Conservation (phyloP, 2,329 filamentous ascomycete species). For the Alternaria sp. region DNA sequence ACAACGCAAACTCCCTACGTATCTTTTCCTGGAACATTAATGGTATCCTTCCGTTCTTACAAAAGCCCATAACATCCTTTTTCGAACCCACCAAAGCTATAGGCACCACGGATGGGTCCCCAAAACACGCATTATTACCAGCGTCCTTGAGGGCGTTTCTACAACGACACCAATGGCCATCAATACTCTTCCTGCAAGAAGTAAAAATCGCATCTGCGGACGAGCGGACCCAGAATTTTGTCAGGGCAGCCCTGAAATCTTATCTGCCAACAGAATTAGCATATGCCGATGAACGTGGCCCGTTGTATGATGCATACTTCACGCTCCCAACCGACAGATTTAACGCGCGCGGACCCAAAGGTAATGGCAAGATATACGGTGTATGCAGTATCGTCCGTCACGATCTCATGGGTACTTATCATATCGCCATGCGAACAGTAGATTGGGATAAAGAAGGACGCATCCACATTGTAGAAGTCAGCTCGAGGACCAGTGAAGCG, state of each 20-base stretch:
- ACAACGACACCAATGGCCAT: slow-evolving; percentile 55
- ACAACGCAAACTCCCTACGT: slow-evolving; percentile 31
- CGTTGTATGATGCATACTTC: slow-evolving; percentile 56
- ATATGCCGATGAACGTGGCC: slow-evolving; percentile 23
- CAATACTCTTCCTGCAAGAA: slow-evolving; percentile 59
- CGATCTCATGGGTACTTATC: slow-evolving; percentile 47
- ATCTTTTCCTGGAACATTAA: slow-evolving; percentile 61
- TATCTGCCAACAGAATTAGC: slow-evolving; percentile 2
- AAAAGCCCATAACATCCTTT: slow-evolving; percentile 53
- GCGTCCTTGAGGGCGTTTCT: slow-evolving; percentile 54
- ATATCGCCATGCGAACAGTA: slow-evolving; percentile 45
- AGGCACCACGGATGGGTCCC: background rate
- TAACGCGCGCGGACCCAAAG: slow-evolving; percentile 58
- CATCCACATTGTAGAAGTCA: slow-evolving; percentile 57
- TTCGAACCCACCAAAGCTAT: slow-evolving; percentile 32
- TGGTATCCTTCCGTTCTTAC: slow-evolving; percentile 55
- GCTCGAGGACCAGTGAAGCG: background rate
- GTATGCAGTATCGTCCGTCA: slow-evolving; percentile 60
- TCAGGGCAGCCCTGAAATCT: slow-evolving; percentile 50
- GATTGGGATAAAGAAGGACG: slow-evolving; percentile 63
- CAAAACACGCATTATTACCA: slow-evolving; percentile 11
- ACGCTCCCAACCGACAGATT: slow-evolving; percentile 58
- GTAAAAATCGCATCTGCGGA: slow-evolving; percentile 58
- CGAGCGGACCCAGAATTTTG: slow-evolving; percentile 48
- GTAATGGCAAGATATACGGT: slow-evolving; percentile 61